Base-by-base conservation (phyloP, 306 rosid genomes). In the Fragaria vesca region DNA sequence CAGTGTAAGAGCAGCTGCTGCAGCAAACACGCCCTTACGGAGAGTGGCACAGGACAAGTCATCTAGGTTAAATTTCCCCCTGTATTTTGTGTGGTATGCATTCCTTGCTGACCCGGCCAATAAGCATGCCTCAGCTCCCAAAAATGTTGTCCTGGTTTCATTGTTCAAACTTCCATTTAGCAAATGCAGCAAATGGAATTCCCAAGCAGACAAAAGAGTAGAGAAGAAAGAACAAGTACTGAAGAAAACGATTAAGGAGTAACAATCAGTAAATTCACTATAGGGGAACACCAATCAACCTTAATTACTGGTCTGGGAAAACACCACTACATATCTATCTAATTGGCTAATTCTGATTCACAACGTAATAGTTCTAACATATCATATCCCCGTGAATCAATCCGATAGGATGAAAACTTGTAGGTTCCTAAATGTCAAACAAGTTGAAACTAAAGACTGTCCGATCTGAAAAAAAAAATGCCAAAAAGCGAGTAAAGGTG, bases 21-120 rank as follows among this genome's bases (percentile, higher is more conserved):
- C 99, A 3, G 97, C 97, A 50, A 95, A 95, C 38, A 95, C 97
- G n/a, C 99, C 99, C 73, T 91, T 93, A 60, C 97, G 97, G 18
- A 95, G 93, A 26, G 99, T 93, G 62, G 97, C 78, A 58, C 99
- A 95, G 3, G 97, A 88, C 46, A 92, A 46, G 66, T 89, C 62
- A 0, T 85, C 70, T 0, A 6, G 13, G 1, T 13, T 50, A 34
- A 88, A 90, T 16, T 15, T 0, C 13, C 83, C 93, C 42, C 90
- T 45, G 85, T 92, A 93, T 75, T 88, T 93, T 1, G 99, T 95
- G 88, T 95, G 99, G 78, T 95, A 93, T 16, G 99, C 99, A 51
- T 95, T 95, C 90, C 81, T 87, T 1, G 99, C 99, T 9, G 99
- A 92, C 75, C 99, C 99, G 3, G 97, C 99, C 85, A 95, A 75